These are phyloP conservation scores for Manihot esculenta DNA, from an alignment of 441 rosid genomes.

Conservation along the genomic window DNA sequence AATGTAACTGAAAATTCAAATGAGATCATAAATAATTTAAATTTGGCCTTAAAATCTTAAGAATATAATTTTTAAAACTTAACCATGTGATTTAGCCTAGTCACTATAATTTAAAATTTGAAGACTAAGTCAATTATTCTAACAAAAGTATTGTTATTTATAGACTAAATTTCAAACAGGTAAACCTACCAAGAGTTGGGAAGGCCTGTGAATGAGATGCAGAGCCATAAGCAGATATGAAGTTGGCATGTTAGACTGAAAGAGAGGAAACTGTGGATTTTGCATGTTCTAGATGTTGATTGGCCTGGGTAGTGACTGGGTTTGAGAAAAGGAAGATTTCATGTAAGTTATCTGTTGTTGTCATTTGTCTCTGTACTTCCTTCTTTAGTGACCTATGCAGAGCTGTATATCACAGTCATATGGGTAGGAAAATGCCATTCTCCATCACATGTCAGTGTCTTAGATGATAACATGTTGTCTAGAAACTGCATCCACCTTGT, in stretches of 20 bases:
- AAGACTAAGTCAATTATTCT: no score
- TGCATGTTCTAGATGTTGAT: constrained; percentile 48
- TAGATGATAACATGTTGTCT: background rate
- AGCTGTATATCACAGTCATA: constrained; percentile 47
- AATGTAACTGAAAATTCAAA: no score
- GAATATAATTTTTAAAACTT: no score
- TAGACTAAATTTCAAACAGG: no score
- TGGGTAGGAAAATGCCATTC: background rate
- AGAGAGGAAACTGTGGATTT: constrained; percentile 58
- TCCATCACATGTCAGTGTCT: background rate
- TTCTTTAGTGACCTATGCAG: constrained; percentile 80
- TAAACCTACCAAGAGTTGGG: no score
- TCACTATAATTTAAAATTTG: no score
- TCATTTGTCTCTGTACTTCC: constrained; percentile 84
- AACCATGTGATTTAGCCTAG: no score
- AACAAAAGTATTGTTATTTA: no score
- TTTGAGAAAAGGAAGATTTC: constrained; percentile 50
- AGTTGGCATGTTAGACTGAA: constrained; percentile 46
- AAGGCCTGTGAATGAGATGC: constrained; percentile 44
- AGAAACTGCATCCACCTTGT: background rate
- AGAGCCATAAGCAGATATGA: constrained; percentile 39
- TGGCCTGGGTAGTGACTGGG: constrained; percentile 41
- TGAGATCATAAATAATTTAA: no score
- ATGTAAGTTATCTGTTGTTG: constrained; percentile 60
- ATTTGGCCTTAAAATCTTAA: no score